Base-by-base conservation (phyloP, 495 filamentous ascomycete species). In the Aspergillus indologenus region DNA sequence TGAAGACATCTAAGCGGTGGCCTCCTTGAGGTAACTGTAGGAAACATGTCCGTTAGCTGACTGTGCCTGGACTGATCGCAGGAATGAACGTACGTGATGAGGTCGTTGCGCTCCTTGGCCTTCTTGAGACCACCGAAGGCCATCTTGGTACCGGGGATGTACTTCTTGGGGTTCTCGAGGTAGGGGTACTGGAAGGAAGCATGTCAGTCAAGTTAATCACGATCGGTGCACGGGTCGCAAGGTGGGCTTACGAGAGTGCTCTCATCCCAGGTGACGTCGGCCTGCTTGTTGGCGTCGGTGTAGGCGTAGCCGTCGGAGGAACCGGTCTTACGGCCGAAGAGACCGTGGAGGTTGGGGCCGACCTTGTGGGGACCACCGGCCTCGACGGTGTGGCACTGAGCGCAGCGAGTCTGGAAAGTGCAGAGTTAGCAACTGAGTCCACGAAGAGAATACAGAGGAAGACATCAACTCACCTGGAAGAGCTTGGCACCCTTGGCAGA, bases 71-170 rank as follows among this genome's bases (percentile, higher is more conserved):
- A 34, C 2, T 40, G 1, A 15, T 15, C 23, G 43, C 19, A 31
- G 22, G 23, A 22, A 12, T 44, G 24, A 67, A 83, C 90, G 67
- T 88, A 96, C 90, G 92, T 93, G 84, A 98, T 96, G 66, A 99
- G 84, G 80, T 99, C 95, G 79, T 98, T 98, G 76, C 94, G 84
- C 82, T 99, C 94, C 89, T 97, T 97, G 65, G 83, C 85, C 89
- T 99, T 99, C 93, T 99, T 99, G 66, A 99, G 83, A 72, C 94
- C 94, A 81, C 94, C 94, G 76, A 99, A 99, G 70, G 94, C 94
- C 94, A 99, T 99, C 91, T 99, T 99, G 77, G 94, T 99, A 66
- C 94, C 94, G 68, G 94, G 95, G 62, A 99, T 98, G 86, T 86
- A 93, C 78, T 93, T 93, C 82, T 93, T 93, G 65, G 90, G 90